These are phyloP conservation scores for Venustampulla echinocandica DNA, from an alignment of 495 filamentous ascomycete species.

Conservation along the genomic window DNA sequence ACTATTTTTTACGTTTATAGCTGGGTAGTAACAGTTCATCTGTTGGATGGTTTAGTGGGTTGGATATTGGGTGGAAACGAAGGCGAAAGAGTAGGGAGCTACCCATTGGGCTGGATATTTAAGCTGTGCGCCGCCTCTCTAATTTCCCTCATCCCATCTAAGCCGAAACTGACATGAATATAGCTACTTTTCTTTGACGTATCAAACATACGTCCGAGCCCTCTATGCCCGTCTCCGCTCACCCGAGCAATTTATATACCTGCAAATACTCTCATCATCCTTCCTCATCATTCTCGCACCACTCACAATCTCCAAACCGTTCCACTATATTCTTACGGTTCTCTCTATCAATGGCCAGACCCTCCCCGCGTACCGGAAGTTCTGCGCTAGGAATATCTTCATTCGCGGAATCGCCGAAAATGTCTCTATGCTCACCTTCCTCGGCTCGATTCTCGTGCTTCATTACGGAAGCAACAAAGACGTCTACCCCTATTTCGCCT, in stretches of 20 bases:
- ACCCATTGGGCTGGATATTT: conserved; percentile 55
- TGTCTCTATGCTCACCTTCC: conserved; percentile 56
- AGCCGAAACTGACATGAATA: conserved; percentile 11
- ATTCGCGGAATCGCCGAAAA: conserved; percentile 53
- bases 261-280: conserved; percentile 49
- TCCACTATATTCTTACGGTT: conserved; percentile 41
- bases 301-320: conserved; percentile 47
- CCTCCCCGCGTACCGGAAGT: conserved; percentile 51
- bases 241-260: conserved; percentile 48
- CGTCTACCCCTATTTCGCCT: conserved; percentile 50
- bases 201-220: conserved; percentile 62
- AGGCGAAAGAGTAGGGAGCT: conserved; percentile 51
- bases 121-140: conserved; percentile 48
- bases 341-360: conserved; percentile 41
- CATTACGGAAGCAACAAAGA: conserved; percentile 56
- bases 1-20: conserved; percentile 58
- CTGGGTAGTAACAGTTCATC: conserved; percentile 53
- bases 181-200: conserved; percentile 55
- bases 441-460: conserved; percentile 50
- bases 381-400: conserved; percentile 51
- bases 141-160: neutral
- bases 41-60: conserved; percentile 49
- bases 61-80: conserved; percentile 54
- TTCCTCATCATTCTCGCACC: conserved; percentile 51
- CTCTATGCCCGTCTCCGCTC: conserved; percentile 55